phyloP scores from a whole-genome alignment of 2,329 filamentous ascomycete genomes.

The Trichoderma cornu-damae region DNA sequence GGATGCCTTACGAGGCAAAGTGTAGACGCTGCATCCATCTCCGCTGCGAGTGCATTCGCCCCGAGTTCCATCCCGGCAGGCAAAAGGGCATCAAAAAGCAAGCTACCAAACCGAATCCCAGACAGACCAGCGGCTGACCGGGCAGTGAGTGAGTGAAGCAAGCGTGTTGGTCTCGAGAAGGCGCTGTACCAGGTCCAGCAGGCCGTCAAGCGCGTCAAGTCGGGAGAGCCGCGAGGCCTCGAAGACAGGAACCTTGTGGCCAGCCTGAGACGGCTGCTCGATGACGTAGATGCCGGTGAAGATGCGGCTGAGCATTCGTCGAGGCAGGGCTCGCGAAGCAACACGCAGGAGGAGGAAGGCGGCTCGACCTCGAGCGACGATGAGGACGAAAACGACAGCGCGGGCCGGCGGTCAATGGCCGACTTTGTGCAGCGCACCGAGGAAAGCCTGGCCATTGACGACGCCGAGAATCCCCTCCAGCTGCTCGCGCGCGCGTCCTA shows the following conservation, averaged over 20 bases:
- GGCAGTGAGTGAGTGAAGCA: constrained; percentile 42
- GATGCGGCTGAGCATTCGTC: constrained; percentile 20
- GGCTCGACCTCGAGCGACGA: constrained; percentile 31
- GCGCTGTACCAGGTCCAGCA: constrained; percentile 70
- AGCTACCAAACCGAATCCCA: constrained; percentile 23
- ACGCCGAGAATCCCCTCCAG: constrained; percentile 70
- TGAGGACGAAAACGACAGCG: constrained; percentile 31
- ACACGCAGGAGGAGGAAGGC: constrained; percentile 32
- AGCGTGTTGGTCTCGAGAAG: constrained; percentile 68
- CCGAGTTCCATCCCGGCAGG: constrained; percentile 66
- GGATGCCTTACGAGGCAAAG: constrained; percentile 44
- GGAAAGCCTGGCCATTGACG: constrained; percentile 59
- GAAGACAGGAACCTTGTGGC: constrained; percentile 44
- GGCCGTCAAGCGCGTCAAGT: constrained; percentile 53
- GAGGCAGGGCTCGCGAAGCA: constrained; percentile 29
- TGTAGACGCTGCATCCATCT: constrained; percentile 59
- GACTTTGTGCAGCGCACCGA: constrained; percentile 33
- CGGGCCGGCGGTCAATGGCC: constrained; percentile 25
- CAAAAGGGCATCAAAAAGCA: constrained; percentile 76
- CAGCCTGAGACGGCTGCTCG: constrained; percentile 40
- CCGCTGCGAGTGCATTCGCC: constrained; percentile 59
- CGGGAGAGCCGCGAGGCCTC: constrained; percentile 37
- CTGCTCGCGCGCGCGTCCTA: constrained; percentile 68
- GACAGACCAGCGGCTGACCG: neutral
- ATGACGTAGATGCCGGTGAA: constrained; percentile 25